phyloP scores from a whole-genome alignment of 495 filamentous ascomycete genomes.

The Parathielavia appendiculata region DNA sequence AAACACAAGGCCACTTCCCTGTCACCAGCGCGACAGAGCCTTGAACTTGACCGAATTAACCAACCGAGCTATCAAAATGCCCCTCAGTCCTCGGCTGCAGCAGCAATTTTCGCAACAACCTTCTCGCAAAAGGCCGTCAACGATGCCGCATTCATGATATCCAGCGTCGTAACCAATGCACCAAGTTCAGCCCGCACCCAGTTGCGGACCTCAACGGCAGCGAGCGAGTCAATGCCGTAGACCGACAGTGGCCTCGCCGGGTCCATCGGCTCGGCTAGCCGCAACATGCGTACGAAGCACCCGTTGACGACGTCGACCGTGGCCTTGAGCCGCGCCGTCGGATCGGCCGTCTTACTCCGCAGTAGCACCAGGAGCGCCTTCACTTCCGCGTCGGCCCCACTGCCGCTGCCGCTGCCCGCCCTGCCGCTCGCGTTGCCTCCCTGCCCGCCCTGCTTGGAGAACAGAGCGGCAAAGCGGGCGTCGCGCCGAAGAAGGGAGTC shows the following conservation, averaged over 20 bases:
- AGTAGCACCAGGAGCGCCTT: background rate
- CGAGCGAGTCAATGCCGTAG: slow-evolving; percentile 16
- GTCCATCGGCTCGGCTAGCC: background rate
- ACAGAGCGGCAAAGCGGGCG: background rate
- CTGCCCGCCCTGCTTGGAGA: background rate
- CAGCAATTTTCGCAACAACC: slow-evolving; percentile 4
- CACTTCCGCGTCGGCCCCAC: no score
- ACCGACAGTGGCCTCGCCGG: background rate
- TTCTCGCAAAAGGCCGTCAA: slow-evolving; percentile 3
- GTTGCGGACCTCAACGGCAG: slow-evolving; percentile 10
- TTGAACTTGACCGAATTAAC: no score
- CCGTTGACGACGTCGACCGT: background rate
- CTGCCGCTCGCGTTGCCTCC: background rate
- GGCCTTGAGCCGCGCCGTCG: no score
- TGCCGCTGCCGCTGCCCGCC: no score
- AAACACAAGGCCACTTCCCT: no score
- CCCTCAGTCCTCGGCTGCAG: no score
- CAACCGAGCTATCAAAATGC: no score
- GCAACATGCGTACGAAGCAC: background rate
- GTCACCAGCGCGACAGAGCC: no score
- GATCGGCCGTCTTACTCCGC: no score
- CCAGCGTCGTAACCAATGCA: slow-evolving; percentile 4
- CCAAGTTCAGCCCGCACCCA: slow-evolving; percentile 2
- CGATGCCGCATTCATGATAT: slow-evolving; percentile 7
- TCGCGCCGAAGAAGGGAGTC: slow-evolving; percentile 1